These are phyloP conservation scores for Blastocystis sp. DNA, from an alignment of 352 stramenopile genomes.

Conservation along the genomic window DNA sequence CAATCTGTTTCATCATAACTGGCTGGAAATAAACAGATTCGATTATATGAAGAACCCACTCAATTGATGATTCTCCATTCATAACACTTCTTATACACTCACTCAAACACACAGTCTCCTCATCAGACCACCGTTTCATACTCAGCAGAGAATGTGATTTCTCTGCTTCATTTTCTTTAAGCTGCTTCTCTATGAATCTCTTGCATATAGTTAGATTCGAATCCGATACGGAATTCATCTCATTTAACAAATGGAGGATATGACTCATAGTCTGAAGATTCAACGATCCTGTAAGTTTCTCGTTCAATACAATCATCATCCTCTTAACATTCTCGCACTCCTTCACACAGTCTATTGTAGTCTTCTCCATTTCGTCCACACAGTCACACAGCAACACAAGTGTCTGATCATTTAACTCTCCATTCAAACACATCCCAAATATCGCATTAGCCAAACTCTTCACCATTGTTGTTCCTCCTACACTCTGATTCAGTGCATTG, in stretches of 20 bases:
- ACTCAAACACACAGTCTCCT: background rate
- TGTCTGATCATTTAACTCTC: background rate
- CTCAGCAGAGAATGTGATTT: background rate
- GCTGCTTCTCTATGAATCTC: background rate
- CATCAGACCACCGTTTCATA: background rate
- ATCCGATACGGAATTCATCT: background rate
- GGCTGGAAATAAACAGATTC: background rate
- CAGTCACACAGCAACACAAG: background rate
- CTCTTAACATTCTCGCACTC: background rate
- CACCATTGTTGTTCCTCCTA: background rate
- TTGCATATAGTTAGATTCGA: background rate
- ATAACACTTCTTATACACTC: background rate
- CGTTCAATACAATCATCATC: background rate
- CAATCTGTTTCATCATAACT: background rate
- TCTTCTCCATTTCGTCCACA: conserved; percentile 25
- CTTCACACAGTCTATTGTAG: background rate
- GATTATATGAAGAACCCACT: background rate
- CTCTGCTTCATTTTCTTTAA: background rate
- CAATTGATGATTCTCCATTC: background rate
- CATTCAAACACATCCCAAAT: background rate
- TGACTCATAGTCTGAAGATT: background rate
- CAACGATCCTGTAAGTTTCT: background rate
- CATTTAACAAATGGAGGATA: background rate
- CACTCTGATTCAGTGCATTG: background rate
- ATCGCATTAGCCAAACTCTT: background rate